Evolutionary conservation across 2,329 filamentous ascomycete species (phyloP).

Genomic region (Ascochyta rabiei): DNA sequence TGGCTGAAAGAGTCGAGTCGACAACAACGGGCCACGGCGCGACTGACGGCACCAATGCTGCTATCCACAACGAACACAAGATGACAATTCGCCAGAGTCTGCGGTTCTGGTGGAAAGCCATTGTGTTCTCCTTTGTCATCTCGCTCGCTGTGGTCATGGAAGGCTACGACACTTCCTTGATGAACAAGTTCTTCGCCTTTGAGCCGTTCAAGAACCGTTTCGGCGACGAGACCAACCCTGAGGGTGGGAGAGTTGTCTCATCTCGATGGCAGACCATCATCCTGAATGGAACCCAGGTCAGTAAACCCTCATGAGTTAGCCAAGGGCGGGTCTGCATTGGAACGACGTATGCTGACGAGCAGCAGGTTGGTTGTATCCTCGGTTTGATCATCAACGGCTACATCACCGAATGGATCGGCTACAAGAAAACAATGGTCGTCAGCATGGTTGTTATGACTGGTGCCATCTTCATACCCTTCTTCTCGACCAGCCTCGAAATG

Average conservation of each 20-base stretch:
- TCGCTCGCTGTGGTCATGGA: constrained; percentile 89
- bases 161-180: constrained; percentile 78
- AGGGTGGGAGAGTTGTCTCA: constrained; percentile 47
- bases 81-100: constrained; percentile 71
- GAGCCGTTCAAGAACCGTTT: constrained; percentile 50
- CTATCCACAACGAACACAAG: constrained; percentile 52
- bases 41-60: constrained; percentile 26
- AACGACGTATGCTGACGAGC: constrained; percentile 13
- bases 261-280: constrained; percentile 53
- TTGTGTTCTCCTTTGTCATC: constrained; percentile 80
- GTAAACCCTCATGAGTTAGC: neutral
- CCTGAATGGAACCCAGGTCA: constrained; percentile 50
- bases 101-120: constrained; percentile 80
- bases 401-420: constrained; percentile 50
- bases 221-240: constrained; percentile 41
- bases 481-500: constrained; percentile 55
- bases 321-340: no score
- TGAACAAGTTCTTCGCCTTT: constrained; percentile 74
- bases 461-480: constrained; percentile 37
- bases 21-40: constrained; percentile 17
- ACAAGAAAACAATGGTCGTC: constrained; percentile 35
- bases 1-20: constrained; percentile 26
- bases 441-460: constrained; percentile 32
- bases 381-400: constrained; percentile 53
- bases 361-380: constrained; percentile 48